A percentile compares a stretch with the other conserved stretches of the same genome.
Evolutionary conservation across 208 protist species (phyloP).

Genomic region (Trypanosoma mega): DNA sequence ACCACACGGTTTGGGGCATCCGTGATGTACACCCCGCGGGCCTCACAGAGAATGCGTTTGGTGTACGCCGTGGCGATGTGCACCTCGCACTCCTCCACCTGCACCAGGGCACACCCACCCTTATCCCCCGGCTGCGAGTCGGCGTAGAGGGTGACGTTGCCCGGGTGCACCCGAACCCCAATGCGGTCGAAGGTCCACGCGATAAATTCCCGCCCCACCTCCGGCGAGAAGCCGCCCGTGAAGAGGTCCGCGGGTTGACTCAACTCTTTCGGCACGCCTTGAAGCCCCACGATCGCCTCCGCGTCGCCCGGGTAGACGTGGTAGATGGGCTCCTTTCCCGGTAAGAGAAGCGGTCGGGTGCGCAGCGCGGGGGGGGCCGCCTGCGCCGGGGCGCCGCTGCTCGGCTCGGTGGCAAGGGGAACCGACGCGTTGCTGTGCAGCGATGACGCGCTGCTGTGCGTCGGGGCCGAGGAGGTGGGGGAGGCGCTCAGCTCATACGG

Average conservation of each 20-base stretch:
- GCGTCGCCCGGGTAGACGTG: slow-evolving; percentile 30
- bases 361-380: no score
- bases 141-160: slow-evolving; percentile 23
- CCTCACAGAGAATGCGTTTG: slow-evolving; percentile 34
- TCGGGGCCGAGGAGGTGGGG: neutral
- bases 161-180: slow-evolving; percentile 27
- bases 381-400: no score
- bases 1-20: slow-evolving; percentile 16
- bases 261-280: slow-evolving; percentile 5
- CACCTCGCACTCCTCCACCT: slow-evolving; percentile 23
- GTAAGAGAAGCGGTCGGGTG: neutral
- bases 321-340: slow-evolving; percentile 20
- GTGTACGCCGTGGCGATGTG: slow-evolving; percentile 14
- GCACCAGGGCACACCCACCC: slow-evolving; percentile 24
- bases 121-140: slow-evolving; percentile 20
- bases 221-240: slow-evolving; percentile 38
- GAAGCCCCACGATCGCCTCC: slow-evolving; percentile 13
- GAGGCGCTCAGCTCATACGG: slow-evolving; percentile 8
- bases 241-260: slow-evolving; percentile 28
- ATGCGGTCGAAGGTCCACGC: slow-evolving; percentile 48
- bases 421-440: slow-evolving; percentile 20
- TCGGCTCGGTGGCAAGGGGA: neutral
- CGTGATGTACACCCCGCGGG: slow-evolving; percentile 16
- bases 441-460: slow-evolving; percentile 21
- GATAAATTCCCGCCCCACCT: slow-evolving; percentile 37